Evolutionary conservation across 208 protist species (phyloP).

Genomic region (Leptomonas pyrrhocoris): DNA sequence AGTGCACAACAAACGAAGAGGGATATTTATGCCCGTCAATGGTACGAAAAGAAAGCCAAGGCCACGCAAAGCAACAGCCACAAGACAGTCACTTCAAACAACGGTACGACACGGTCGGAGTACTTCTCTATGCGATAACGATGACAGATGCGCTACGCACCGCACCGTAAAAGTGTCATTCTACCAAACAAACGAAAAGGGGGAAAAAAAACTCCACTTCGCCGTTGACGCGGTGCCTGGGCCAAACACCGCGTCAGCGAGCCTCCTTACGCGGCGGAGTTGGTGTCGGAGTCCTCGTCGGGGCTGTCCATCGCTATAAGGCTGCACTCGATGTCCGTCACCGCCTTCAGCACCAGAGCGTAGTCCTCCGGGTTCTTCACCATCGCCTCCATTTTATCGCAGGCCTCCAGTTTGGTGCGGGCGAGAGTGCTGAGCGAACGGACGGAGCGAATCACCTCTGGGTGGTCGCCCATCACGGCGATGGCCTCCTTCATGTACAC

Average conservation of each 20-base stretch:
- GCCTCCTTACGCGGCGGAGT: background rate
- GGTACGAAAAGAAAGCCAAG: too few relatives aligned
- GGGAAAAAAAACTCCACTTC: background rate
- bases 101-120: too few relatives aligned
- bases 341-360: conserved; percentile 85
- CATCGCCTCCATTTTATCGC: conserved; percentile 57
- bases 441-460: conserved; percentile 61
- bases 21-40: too few relatives aligned
- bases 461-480: conserved; percentile 53
- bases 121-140: too few relatives aligned
- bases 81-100: too few relatives aligned
- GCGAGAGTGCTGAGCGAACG: conserved; percentile 42
- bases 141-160: too few relatives aligned
- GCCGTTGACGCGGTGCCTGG: too few relatives aligned
- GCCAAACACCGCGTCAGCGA: background rate
- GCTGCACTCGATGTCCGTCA: conserved; percentile 87
- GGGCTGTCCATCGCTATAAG: conserved; percentile 66
- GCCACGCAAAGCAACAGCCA: too few relatives aligned
- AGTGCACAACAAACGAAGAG: too few relatives aligned
- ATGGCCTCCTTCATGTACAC: conserved; percentile 88
- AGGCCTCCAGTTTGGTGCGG: conserved; percentile 58
- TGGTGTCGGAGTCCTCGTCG: conserved; percentile 28
- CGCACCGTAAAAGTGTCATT: too few relatives aligned
- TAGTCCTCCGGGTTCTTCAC: conserved; percentile 77
- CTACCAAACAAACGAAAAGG: conserved; percentile 7